Base-by-base conservation (phyloP, 2,329 filamentous ascomycete genomes). In the Purpureocillium lavendulum region DNA sequence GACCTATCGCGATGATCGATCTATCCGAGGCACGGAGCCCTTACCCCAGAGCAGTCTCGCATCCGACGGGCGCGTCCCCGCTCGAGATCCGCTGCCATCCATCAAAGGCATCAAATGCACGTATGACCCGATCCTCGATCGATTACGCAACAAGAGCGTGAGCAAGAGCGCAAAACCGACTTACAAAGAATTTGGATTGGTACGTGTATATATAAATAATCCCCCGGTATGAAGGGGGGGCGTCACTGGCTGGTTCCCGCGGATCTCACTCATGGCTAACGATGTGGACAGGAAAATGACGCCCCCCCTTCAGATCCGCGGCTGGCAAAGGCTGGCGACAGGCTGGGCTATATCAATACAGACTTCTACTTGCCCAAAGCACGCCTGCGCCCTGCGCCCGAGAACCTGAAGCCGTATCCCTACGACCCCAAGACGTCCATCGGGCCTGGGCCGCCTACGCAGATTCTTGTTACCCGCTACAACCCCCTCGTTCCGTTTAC, bases 401-500 rank as follows among this genome's bases (percentile, higher is more conserved):
- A 95, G 62, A 81, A 83, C 44, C 66, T 95, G 38, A 85, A 80
- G 57, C 82, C 84, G 16, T 96, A 94, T 61, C 64, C 77, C 18
- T 92, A 87, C 61, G 89, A 97, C 57, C 66, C 80, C 5, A 80
- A 79, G 51, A 87, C 87, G 4, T 94, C 90, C 2, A 79, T 94
- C 51, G 90, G 89, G 1, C 87, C 88, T 17, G 87, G 87, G 0
- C 90, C 90, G 12, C 87, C 92, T 2, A 87, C 84, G 3, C 87
- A 95, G 58, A 80, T 98, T 36, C 82, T 97, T 4, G 87, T 96
- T 15, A 89, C 82, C n/a, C 87, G 88, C n/a, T 96, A 96, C 58
- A 92, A 97, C 60, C 89, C 90, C 7, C 69, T 97, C 47, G 82
- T 85, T 31, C 77, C 87, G 11, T 86, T 94, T 51, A 75, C 79